A percentile compares a stretch with the other conserved stretches of the same genome.
phyloP scores from a whole-genome alignment of 805 yeast species.

The Candida cerambycidarum region DNA sequence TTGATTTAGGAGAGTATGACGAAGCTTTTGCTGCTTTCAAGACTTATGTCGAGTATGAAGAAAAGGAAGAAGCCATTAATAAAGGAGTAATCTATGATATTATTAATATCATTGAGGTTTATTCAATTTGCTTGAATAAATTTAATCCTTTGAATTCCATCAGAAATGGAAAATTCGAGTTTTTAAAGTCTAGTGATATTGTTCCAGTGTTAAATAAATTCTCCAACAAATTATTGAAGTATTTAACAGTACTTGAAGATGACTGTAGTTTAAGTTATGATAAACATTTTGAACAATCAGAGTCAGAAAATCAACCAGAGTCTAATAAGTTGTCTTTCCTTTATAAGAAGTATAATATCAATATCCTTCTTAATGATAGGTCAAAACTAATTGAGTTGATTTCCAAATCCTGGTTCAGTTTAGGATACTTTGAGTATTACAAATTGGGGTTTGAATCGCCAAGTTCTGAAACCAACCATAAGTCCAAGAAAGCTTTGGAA shows the following conservation, averaged over 20 bases:
- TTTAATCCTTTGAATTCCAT: conserved; percentile 40
- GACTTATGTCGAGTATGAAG: conserved; percentile 34
- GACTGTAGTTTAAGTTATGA: conserved; percentile 31
- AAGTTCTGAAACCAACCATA: conserved; percentile 18
- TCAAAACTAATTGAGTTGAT: conserved; percentile 28
- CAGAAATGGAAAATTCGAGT: conserved; percentile 24
- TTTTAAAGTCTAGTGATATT: conserved; percentile 22
- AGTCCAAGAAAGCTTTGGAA: conserved; percentile 18
- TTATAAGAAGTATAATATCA: conserved; percentile 34
- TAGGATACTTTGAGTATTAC: conserved; percentile 33
- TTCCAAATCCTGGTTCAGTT: conserved; percentile 37
- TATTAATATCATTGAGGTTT: conserved; percentile 32
- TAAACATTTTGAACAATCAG: conserved; percentile 14
- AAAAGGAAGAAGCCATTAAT: conserved; percentile 32
- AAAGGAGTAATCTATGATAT: conserved; percentile 31
- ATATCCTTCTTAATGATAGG: conserved; percentile 26
- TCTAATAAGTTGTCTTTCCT: too few relatives aligned
- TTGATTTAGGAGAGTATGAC: conserved; percentile 38
- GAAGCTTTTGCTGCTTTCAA: conserved; percentile 45
- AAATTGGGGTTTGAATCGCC: conserved; percentile 27
- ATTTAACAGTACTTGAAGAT: conserved; percentile 23
- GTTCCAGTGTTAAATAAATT: conserved; percentile 19
- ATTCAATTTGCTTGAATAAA: conserved; percentile 29
- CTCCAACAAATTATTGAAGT: conserved; percentile 20
- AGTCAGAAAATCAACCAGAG: conserved; percentile 16